These are phyloP conservation scores for Yarrowia hollandica DNA, from an alignment of 805 yeast species.

Conservation along the genomic window DNA sequence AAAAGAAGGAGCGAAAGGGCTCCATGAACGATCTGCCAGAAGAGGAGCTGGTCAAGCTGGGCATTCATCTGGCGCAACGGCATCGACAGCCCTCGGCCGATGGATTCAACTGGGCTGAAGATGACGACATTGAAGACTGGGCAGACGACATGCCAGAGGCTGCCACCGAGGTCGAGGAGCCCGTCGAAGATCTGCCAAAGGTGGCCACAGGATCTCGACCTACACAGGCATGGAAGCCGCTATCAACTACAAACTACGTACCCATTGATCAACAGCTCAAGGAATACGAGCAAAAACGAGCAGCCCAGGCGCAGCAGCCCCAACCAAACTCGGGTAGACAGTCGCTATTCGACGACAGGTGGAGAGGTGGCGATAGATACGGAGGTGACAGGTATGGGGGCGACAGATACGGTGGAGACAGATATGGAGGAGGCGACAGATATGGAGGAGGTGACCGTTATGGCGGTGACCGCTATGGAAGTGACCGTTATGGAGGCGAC, in stretches of 20 bases:
- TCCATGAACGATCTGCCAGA: conserved; percentile 33
- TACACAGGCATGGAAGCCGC: conserved; percentile 15
- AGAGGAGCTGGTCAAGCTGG: conserved; percentile 42
- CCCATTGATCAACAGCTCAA: conserved; percentile 36
- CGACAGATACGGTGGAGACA: background rate
- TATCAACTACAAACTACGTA: conserved; percentile 29
- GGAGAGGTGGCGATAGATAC: conserved; percentile 22
- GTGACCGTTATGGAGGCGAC: background rate
- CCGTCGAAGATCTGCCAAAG: conserved; percentile 4
- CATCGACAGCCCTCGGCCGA: conserved; percentile 32
- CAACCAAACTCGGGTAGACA: background rate
- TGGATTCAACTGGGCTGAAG: conserved; percentile 44
- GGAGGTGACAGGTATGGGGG: background rate
- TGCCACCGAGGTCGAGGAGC: conserved; percentile 17
- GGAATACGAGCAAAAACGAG: conserved; percentile 32
- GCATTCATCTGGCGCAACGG: conserved; percentile 42
- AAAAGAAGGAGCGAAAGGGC: conserved; percentile 10
- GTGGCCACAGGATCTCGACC: conserved; percentile 11
- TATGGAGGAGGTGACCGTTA: background rate
- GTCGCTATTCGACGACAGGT: conserved; percentile 27
- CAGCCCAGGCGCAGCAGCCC: conserved; percentile 10
- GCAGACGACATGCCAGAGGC: conserved; percentile 33
- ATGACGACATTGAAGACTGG: conserved; percentile 44
- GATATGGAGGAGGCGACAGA: background rate
- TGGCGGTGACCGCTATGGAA: background rate